Evolutionary conservation across 345 rosid species (phyloP), one percentile per base, ranked within the genome.

Genomic region (Gossypium bickii): DNA sequence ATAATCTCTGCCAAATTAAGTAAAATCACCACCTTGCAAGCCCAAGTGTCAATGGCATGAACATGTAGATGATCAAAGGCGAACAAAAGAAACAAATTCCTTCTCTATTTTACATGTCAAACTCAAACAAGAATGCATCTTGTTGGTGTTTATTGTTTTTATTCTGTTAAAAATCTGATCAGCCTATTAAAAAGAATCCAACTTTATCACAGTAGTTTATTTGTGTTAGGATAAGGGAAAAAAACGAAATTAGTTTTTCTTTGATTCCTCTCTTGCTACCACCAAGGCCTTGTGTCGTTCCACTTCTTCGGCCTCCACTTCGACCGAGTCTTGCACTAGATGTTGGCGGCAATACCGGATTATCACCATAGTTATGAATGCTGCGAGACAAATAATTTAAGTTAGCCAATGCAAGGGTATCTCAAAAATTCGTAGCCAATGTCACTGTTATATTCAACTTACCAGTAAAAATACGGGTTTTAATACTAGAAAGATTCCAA

Each of bases 401-500:
- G 53, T 38, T 59, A 49, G 18, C 43, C 44, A 48, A 48, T 20
- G 1, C 0, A 47, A 57, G 41, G 63, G 57, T 10, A 12, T 57
- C 15, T 22, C 56, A 12, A 25, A 12, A 34, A 45, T 3, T 22
- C 2, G n/a, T 8, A 7, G 8, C 16, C 8, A 59, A 24, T 6
- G 47, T 8, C 17, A 8, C 1, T 67, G 71, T 47, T 49, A 24
- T 22, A 48, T 3, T 49, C 74, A 45, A 43, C 45, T 71, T 80
- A 91, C 98, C 91, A 43, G 94, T 72, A 52, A 95, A 85, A 67
- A 91, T 81, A n/a, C 99, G 93, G 62, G 93, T 89, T 84, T 84
- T 95, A 73, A 89, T 63, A 29, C 88, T 76, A n/a, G 98, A 86
- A n/a, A 95, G 78, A 78, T 91, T 91, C 99, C 99, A 95, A 75